Evolutionary conservation across 73 alveolate species (phyloP).

Genomic region (Urostyla sp.): DNA sequence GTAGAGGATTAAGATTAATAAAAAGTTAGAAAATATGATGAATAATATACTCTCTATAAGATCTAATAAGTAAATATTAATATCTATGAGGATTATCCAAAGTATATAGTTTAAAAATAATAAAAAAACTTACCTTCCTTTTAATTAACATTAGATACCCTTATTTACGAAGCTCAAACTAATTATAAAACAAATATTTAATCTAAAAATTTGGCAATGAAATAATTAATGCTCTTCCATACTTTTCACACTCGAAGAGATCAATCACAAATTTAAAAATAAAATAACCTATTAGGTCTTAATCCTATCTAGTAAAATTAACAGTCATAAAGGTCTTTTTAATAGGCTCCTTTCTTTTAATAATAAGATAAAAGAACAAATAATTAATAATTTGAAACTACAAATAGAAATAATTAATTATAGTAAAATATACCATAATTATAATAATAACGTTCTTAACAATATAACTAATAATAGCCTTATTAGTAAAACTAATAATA

Average conservation of each 20-base stretch:
- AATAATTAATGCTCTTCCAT: slow-evolving; percentile 12
- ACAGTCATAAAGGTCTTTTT: too few species aligned
- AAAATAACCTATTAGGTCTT: too few species aligned
- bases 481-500: too few species aligned
- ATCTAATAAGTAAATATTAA: background rate
- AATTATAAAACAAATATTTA: background rate
- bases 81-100: background rate
- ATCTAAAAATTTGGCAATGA: background rate
- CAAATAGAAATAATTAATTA: too few species aligned
- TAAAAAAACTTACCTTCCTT: slow-evolving; percentile 16
- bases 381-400: too few species aligned
- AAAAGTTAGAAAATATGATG: slow-evolving; percentile 19
- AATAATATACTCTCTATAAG: background rate
- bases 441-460: too few species aligned
- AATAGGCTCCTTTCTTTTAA: too few species aligned
- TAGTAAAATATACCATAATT: background rate
- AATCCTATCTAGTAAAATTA: too few species aligned
- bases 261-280: too few species aligned
- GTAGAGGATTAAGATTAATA: background rate
- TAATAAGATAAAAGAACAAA: too few species aligned
- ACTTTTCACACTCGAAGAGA: background rate
- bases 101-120: slow-evolving; percentile 6
- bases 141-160: slow-evolving; percentile 28
- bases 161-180: background rate
- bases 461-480: too few species aligned